phyloP scores from a whole-genome alignment of 2,329 filamentous ascomycete genomes.

The Fusarium kyushuense region DNA sequence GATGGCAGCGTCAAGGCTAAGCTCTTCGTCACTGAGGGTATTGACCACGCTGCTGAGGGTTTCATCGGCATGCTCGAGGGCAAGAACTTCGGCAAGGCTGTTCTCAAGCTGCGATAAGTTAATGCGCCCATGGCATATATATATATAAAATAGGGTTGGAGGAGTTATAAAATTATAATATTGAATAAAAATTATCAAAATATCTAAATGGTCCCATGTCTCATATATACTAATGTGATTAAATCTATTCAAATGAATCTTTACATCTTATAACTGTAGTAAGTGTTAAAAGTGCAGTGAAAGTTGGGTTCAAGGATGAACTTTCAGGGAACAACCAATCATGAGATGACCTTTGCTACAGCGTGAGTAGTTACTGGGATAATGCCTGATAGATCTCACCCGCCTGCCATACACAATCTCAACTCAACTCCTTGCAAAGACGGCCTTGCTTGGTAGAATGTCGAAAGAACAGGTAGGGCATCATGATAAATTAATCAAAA shows the following conservation, averaged over 20 bases:
- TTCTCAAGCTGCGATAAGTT: constrained; percentile 69
- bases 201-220: neutral
- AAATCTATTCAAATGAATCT: too few species aligned
- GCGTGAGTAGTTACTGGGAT: too few species aligned
- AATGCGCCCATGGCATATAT: constrained; percentile 15
- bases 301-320: neutral
- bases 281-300: neutral
- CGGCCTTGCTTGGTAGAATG: too few species aligned
- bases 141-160: constrained; percentile 6
- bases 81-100: constrained; percentile 88
- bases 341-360: too few species aligned
- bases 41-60: constrained; percentile 81
- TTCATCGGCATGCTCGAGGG: constrained; percentile 81
- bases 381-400: too few species aligned
- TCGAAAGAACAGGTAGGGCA: too few species aligned
- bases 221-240: fast-evolving
- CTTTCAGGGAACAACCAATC: too few species aligned
- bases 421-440: too few species aligned
- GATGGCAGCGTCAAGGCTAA: constrained; percentile 81
- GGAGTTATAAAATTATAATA: constrained; percentile 2
- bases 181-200: constrained; percentile 11
- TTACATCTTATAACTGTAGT: too few species aligned
- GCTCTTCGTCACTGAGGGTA: constrained; percentile 76
- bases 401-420: too few species aligned
- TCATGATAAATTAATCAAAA: too few species aligned